These are phyloP conservation scores for Paramyrothecium sp. DNA, from an alignment of 2,329 filamentous ascomycete genomes.

Conservation along the genomic window DNA sequence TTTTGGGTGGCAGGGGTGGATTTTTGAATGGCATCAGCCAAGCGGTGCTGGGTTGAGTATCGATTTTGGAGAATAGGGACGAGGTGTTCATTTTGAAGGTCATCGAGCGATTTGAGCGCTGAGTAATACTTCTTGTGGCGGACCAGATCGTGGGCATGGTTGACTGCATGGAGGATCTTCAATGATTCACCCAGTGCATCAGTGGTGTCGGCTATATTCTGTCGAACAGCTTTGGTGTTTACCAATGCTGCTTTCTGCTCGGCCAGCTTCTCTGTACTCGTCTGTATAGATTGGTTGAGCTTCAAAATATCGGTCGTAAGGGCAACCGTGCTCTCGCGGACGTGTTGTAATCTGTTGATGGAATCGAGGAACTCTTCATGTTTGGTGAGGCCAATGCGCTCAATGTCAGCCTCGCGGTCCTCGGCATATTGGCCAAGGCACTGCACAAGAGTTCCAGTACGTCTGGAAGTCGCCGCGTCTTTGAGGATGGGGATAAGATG, in stretches of 20 bases:
- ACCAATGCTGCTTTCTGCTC: conserved; percentile 94
- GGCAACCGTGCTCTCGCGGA: conserved; percentile 85
- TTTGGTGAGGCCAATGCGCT: conserved; percentile 90
- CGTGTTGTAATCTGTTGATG: conserved; percentile 88
- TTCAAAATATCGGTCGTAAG: conserved; percentile 89
- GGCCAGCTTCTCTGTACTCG: conserved; percentile 89
- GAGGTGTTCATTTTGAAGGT: conserved; percentile 93
- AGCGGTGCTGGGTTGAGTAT: conserved; percentile 90
- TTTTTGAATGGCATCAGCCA: conserved; percentile 93
- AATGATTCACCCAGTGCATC: conserved; percentile 87
- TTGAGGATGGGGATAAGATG: conserved; percentile 92
- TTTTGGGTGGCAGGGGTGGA: conserved; percentile 92
- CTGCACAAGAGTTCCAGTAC: conserved; percentile 71
- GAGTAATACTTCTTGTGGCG: conserved; percentile 94
- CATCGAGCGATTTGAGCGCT: conserved; percentile 88
- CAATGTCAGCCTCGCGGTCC: conserved; percentile 87
- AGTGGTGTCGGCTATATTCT: conserved; percentile 93
- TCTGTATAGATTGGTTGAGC: conserved; percentile 91
- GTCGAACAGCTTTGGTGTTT: conserved; percentile 84
- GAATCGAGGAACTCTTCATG: conserved; percentile 96
- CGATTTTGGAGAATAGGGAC: conserved; percentile 70
- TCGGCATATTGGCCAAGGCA: conserved; percentile 72
- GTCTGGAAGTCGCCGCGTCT: conserved; percentile 77
- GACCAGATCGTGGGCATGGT: conserved; percentile 89
- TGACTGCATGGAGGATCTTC: conserved; percentile 87